Conservation (phyloP, 163 green algal genomes). For the Prototheca cutis region DNA sequence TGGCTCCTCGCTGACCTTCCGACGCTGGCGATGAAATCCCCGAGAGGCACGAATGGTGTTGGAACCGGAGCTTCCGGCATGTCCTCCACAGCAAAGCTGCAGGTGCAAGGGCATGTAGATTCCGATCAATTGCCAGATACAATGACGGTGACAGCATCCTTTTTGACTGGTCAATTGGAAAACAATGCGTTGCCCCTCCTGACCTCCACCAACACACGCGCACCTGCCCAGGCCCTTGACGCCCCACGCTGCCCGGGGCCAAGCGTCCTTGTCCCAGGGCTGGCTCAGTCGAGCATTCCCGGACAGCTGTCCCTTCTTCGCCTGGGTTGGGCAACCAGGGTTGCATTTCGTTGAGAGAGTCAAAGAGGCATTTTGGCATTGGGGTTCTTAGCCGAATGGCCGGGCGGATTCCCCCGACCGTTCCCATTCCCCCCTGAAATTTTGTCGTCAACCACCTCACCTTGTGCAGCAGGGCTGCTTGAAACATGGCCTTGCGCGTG, state of each 20-base stretch:
- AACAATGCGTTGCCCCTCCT: no score
- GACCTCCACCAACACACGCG: no score
- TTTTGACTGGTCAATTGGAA: no score
- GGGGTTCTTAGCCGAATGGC: no score
- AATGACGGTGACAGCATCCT: no score
- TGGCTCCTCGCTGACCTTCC: slow-evolving; percentile 5
- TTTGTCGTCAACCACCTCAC: no score
- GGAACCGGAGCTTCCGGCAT: slow-evolving; percentile 48
- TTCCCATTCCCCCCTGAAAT: no score
- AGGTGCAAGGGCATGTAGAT: not conserved
- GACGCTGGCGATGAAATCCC: slow-evolving; percentile 45
- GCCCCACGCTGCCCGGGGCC: slow-evolving; percentile 51
- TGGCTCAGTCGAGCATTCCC: slow-evolving; percentile 5
- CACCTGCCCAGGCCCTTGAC: slow-evolving; percentile 21
- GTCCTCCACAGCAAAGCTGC: slow-evolving; percentile 31
- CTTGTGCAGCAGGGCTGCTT: slow-evolving; percentile 11
- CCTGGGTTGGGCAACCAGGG: not conserved
- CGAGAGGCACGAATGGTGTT: slow-evolving; percentile 39
- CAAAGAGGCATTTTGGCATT: no score
- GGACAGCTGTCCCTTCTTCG: slow-evolving; percentile 6
- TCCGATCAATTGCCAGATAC: not conserved
- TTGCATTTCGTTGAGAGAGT: no score
- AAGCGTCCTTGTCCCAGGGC: slow-evolving; percentile 27
- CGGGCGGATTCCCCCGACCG: no score
- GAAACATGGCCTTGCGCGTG: slow-evolving; percentile 13